phyloP scores from a whole-genome alignment of 1,139 yeast genomes.

The Arxiozyma heterogenica region DNA sequence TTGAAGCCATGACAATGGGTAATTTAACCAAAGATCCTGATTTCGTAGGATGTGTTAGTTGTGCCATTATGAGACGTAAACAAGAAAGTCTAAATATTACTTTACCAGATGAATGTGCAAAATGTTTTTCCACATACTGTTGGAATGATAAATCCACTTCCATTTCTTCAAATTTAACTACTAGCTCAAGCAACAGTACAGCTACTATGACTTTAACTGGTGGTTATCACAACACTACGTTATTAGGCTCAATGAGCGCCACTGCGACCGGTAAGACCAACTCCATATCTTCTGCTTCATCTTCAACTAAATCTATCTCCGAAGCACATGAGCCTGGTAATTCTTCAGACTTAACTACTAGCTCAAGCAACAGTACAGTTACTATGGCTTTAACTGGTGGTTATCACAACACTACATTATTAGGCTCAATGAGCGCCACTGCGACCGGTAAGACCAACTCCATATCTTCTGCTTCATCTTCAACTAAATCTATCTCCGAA shows the following conservation, averaged over 20 bases:
- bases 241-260: not conserved
- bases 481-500: not conserved
- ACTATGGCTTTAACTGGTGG: not conserved
- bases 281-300: not conserved
- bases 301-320: constrained; percentile 2
- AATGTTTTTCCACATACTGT: constrained; percentile 38
- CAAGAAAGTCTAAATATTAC: constrained; percentile 59
- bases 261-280: constrained; percentile 1
- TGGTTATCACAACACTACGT: not conserved
- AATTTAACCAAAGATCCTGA: constrained; percentile 65
- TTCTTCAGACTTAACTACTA: not conserved
- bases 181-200: not conserved
- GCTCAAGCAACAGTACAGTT: not conserved
- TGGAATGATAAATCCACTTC: constrained; percentile 8
- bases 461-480: not conserved
- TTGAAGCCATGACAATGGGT: constrained; percentile 62
- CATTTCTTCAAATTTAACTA: not conserved
- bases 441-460: not conserved
- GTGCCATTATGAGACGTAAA: constrained; percentile 80
- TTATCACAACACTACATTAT: not conserved
- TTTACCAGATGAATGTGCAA: constrained; percentile 38
- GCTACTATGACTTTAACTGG: constrained; percentile 1
- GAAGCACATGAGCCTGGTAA: constrained; percentile 1
- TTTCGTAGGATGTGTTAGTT: constrained; percentile 75
- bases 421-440: not conserved